phyloP scores from a whole-genome alignment of 768 basidiomycete genomes.

The Dacryopinax primogenitus region DNA sequence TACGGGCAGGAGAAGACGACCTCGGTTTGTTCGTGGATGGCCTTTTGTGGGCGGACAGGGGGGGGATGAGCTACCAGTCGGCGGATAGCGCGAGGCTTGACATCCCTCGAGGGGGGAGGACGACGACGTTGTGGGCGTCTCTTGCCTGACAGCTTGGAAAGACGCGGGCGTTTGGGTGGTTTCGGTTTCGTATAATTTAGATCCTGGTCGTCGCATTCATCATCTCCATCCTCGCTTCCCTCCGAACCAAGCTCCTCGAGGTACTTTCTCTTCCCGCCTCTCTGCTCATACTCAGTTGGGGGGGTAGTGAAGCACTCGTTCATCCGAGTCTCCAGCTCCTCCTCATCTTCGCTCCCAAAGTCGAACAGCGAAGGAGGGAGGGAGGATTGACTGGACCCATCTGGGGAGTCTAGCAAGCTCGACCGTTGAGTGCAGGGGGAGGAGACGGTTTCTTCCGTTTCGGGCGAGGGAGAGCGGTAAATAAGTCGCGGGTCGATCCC shows the following conservation, averaged over 20 bases:
- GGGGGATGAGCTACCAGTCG: background rate
- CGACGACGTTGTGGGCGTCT: background rate
- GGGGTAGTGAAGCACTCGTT: background rate
- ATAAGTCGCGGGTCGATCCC: background rate
- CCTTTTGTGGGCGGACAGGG: slow-evolving; percentile 21
- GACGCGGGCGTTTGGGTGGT: slow-evolving; percentile 18
- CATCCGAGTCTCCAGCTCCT: background rate
- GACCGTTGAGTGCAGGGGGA: background rate
- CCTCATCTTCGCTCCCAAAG: background rate
- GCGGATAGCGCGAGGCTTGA: background rate
- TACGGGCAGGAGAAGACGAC: slow-evolving; percentile 5
- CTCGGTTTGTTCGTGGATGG: background rate
- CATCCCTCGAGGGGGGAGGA: background rate
- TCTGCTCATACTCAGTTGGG: background rate
- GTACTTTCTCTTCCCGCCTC: background rate
- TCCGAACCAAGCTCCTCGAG: background rate
- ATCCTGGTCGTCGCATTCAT: slow-evolving; percentile 15
- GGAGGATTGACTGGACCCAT: background rate
- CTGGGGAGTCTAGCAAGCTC: background rate
- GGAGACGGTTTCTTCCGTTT: background rate
- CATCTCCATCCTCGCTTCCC: background rate
- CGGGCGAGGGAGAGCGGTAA: background rate
- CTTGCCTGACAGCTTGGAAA: background rate
- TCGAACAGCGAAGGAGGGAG: background rate
- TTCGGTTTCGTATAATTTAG: slow-evolving; percentile 21